These are phyloP conservation scores for Globisporangium canariense DNA, from an alignment of 352 stramenopile genomes.

Conservation along the genomic window DNA sequence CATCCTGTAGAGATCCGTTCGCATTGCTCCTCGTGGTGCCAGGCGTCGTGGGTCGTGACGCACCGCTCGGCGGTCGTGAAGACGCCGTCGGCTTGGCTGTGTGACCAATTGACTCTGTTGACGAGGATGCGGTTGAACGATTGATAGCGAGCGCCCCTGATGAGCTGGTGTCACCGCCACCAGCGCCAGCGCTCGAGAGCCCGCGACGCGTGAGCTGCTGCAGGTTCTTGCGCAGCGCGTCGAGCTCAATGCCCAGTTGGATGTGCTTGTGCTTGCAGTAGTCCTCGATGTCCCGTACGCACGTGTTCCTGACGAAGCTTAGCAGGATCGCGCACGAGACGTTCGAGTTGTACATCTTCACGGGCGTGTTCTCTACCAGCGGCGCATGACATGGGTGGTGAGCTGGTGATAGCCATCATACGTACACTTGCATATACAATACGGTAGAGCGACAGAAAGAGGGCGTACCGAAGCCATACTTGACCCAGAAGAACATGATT, in stretches of 20 bases:
- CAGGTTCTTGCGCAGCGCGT: conserved; percentile 44
- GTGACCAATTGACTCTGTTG: neutral
- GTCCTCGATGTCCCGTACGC: conserved; percentile 64
- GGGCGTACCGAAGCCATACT: conserved; percentile 75
- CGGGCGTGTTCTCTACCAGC: conserved; percentile 38
- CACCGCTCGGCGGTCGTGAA: conserved; percentile 18
- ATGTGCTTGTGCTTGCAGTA: conserved; percentile 74
- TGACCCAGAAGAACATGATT: conserved; percentile 73
- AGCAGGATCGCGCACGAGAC: conserved; percentile 65
- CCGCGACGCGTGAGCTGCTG: conserved; percentile 16
- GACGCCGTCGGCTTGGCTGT: neutral
- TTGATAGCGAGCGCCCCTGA: conserved; percentile 2
- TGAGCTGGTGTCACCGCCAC: conserved; percentile 5
- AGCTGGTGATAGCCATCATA: neutral
- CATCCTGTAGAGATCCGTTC: conserved; percentile 5
- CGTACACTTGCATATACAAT: neutral
- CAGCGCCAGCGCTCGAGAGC: conserved; percentile 6
- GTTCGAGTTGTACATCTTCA: conserved; percentile 79
- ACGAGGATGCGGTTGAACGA: conserved; percentile 13
- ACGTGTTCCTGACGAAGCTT: conserved; percentile 67
- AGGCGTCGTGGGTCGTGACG: conserved; percentile 18
- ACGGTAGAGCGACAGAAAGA: neutral
- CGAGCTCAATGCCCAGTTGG: conserved; percentile 70
- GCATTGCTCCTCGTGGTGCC: conserved; percentile 7
- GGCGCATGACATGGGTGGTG: neutral